Conservation (phyloP, 371 early-diverging fungal species). For the Chytridium lagenaria region DNA sequence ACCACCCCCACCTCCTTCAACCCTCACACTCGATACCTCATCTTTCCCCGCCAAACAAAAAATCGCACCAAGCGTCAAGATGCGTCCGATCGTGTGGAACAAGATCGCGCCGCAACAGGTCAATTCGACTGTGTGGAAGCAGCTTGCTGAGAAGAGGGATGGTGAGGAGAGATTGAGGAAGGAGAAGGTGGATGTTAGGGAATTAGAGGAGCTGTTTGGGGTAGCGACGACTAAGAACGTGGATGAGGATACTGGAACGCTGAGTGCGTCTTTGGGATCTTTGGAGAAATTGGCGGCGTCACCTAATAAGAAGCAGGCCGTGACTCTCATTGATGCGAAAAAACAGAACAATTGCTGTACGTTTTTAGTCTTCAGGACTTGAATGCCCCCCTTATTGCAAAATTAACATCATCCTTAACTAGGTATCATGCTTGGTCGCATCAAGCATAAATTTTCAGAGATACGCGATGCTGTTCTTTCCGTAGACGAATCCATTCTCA, state of each 20-base stretch:
- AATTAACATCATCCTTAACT: not conserved
- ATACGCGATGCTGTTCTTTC: conserved; percentile 45
- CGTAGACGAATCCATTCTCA: conserved; percentile 42
- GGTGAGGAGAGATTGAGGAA: conserved; percentile 30
- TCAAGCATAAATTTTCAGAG: conserved; percentile 50
- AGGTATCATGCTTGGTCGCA: conserved; percentile 70
- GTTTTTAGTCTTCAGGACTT: conserved; percentile 35
- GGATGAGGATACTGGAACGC: not conserved
- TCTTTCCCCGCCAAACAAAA: conserved; percentile 34
- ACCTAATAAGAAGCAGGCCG: conserved; percentile 51
- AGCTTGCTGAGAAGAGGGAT: conserved; percentile 22
- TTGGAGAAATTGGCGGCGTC: conserved; percentile 9
- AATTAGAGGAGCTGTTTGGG: conserved; percentile 52
- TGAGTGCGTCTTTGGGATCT: not conserved
- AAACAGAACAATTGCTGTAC: conserved; percentile 67
- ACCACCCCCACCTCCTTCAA: conserved; percentile 10
- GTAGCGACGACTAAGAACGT: not conserved
- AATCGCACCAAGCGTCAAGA: conserved; percentile 27
- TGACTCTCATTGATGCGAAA: conserved; percentile 67
- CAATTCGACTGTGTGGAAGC: conserved; percentile 30
- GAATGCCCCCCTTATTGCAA: too few species aligned
- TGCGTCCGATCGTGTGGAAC: conserved; percentile 30
- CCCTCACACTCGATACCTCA: not conserved
- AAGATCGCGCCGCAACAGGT: conserved; percentile 23
- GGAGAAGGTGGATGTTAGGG: conserved; percentile 41